Evolutionary conservation across 495 filamentous ascomycete genomes (phyloP).

Genomic region (Penicillium steckii): DNA sequence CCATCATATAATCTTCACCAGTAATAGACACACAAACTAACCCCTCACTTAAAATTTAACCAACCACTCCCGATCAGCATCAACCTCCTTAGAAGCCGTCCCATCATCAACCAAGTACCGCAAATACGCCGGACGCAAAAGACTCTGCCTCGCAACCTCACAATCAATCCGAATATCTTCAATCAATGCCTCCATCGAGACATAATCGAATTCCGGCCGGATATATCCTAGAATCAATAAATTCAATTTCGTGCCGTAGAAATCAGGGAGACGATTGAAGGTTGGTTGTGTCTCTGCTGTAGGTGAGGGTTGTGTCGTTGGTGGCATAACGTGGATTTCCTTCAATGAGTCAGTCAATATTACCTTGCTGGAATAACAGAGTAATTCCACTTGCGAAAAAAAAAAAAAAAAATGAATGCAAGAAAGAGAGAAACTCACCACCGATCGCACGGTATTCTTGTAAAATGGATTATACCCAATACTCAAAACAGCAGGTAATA

Average conservation of each 20-base stretch:
- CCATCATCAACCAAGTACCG: slow-evolving; percentile 48
- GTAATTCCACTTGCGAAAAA: no score
- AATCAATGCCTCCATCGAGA: slow-evolving; percentile 74
- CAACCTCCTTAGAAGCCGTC: slow-evolving; percentile 19
- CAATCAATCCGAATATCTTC: slow-evolving; percentile 88
- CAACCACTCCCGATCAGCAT: slow-evolving; percentile 38
- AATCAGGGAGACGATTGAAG: slow-evolving; percentile 60
- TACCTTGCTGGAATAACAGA: no score
- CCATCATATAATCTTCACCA: no score
- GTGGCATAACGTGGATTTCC: slow-evolving; percentile 88
- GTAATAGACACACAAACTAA: no score
- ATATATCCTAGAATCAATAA: slow-evolving; percentile 84
- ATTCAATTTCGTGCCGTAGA: slow-evolving; percentile 79
- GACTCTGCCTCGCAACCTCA: slow-evolving; percentile 72
- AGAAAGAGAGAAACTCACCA: slow-evolving; percentile 40
- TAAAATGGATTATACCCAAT: slow-evolving; percentile 97
- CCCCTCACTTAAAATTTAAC: slow-evolving; percentile 33
- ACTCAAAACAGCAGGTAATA: slow-evolving; percentile 79
- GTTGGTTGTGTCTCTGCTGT: slow-evolving; percentile 25
- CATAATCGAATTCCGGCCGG: slow-evolving; percentile 85
- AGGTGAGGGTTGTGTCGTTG: slow-evolving; percentile 49
- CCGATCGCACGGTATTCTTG: slow-evolving; percentile 76
- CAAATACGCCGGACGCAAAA: slow-evolving; percentile 67
- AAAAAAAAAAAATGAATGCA: no score
- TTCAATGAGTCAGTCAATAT: neutral